These are phyloP conservation scores for Bocquillonia castaneifolia DNA, from an alignment of 441 rosid genomes.

Conservation along the genomic window DNA sequence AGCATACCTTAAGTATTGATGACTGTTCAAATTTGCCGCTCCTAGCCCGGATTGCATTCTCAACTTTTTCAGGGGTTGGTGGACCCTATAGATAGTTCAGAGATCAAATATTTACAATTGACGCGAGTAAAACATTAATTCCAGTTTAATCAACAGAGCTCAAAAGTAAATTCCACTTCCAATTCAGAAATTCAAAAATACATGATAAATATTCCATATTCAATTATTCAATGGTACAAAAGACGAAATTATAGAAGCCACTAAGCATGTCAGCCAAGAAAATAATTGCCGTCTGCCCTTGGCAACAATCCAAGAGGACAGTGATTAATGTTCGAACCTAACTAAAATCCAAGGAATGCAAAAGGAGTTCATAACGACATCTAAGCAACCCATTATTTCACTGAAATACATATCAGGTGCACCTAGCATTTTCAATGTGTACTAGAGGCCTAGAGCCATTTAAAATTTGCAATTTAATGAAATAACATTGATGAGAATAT, in stretches of 20 bases:
- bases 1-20: slow-evolving; percentile 49
- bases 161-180: neutral
- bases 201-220: neutral
- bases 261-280: neutral
- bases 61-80: slow-evolving; percentile 76
- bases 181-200: neutral
- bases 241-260: neutral
- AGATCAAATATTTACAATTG: neutral
- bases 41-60: slow-evolving; percentile 44
- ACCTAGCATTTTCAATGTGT: neutral
- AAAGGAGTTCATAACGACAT: neutral
- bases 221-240: neutral
- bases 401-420: neutral
- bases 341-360: neutral
- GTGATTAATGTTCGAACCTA: neutral
- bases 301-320: neutral
- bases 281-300: neutral
- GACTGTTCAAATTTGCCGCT: slow-evolving; percentile 48
- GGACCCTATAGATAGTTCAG: slow-evolving; percentile 54
- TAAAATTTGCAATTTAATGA: slow-evolving; percentile 2
- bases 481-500: neutral
- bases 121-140: neutral
- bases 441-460: neutral
- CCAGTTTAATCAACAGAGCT: neutral
- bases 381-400: neutral